Evolutionary conservation across 495 filamentous ascomycete species (phyloP), one percentile per base, ranked within the genome.

Genomic region (Penicillium pulvis): DNA sequence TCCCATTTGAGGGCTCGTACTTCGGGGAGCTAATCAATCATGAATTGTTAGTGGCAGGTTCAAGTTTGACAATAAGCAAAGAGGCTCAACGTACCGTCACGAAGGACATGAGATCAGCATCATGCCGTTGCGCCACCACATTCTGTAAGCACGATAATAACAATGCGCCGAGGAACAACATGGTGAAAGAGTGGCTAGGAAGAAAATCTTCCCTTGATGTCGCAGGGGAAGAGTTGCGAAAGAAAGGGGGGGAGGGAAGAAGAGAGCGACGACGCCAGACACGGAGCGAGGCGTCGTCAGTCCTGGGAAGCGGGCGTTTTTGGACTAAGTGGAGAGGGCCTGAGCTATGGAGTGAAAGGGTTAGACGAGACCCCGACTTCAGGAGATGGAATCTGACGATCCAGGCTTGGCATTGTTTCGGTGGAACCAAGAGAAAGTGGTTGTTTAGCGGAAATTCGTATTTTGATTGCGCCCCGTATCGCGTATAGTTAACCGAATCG

Each of bases 41-140:
- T 20, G 52, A 4, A 26, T 14, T 11, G 17, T 47, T 23, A 46
- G 52, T n/a, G 20, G 42, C 19, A 26, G 33, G 11, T 51, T 30
- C 51, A 16, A 16, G n/a, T 19, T 8, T 28, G 1, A 28, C 28
- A 4, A 28, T 28, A 28, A 28, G 26, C 26, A 8, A 36, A 33
- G 12, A 52, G 8, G 12, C 17, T 52, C 3, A 33, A 65, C 64
- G 42, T 56, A 77, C 73, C 49, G 73, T 76, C 53, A 76, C 66
- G 57, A 76, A 76, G 42, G 72, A 76, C 68, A 76, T 72, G 45
- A 77, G 60, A 55, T 77, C 67, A 3, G 51, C 69, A 66, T 75
- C 68, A 56, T 71, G 64, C 19, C 65, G 59, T 19, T 69, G 55
- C n/a, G 68, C 73, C 44, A 66, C 59, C 8, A 55, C 65, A 51